Base-by-base conservation (phyloP, 352 stramenopile species). In the Phytophthora nicotianae region DNA sequence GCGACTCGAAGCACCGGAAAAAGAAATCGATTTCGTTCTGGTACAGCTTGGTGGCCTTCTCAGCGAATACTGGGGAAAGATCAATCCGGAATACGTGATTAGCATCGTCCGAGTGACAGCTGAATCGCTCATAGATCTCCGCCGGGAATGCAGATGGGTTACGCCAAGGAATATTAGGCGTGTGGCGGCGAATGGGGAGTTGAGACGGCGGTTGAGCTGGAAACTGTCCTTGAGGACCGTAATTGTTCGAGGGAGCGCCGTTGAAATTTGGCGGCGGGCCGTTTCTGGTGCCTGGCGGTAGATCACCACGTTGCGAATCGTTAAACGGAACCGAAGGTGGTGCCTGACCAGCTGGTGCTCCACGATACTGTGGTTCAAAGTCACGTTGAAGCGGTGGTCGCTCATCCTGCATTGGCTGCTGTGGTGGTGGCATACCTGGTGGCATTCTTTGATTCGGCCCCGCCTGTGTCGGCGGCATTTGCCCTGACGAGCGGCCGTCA, bases 1-100 rank as follows among this genome's bases (percentile, higher is more conserved):
- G 70, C 14, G 81, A 90, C 52, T 93, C 82, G 47, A 93, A 91
- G 60, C 81, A 90, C 50, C 74, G 65, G 49, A 83, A 86, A 56
- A 84, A 86, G 45, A 88, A 88, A 46, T 87, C 79, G 49, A 88
- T 86, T 42, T 91, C 82, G 0, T 67, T 71, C 46, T 89, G 80
- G 42, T 83, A 81, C 20, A 91, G 53, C 19, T 71, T 72, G 2
- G 60, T 75, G 11, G 58, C 60, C 48, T 83, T 86, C 26, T 84
- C 68, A 27, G 55, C 55, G 27, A 88, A 89, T 2, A 81, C 77
- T 1, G 76, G 74, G 6, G 82, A 80, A 13, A 91, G 62, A 60
- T 91, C 82, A 43, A 88, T 80, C 16, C 82, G 82, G 49, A 89
- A 88, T 1, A 88, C 71, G 23, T 76, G 71, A 48, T 89, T 89